These are phyloP conservation scores for Tylopilus sp. DNA, from an alignment of 1,284 basidiomycete genomes.

Conservation along the genomic window DNA sequence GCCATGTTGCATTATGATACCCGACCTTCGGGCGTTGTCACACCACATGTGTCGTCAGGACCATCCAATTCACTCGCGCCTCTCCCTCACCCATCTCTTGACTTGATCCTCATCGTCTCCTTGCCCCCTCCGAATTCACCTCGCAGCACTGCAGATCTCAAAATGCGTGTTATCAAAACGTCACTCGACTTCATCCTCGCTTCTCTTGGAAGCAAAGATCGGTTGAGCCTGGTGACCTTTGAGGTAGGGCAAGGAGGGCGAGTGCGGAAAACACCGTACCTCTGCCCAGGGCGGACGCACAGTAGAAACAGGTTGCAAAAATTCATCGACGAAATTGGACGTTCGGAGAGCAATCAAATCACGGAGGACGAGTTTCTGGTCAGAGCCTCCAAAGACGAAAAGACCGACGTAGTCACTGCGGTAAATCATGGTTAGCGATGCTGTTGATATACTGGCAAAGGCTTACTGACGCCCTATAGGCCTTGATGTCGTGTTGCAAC, in stretches of 20 bases:
- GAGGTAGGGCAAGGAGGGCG: slow-evolving; percentile 77
- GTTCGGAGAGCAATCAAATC: slow-evolving; percentile 37
- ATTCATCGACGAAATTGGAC: slow-evolving; percentile 73
- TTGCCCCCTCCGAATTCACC: slow-evolving; percentile 70
- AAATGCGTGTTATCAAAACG: slow-evolving; percentile 79
- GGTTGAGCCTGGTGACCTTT: slow-evolving; percentile 84
- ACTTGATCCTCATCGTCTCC: slow-evolving; percentile 89
- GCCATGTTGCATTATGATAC: slow-evolving; percentile 54
- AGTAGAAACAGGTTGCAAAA: slow-evolving; percentile 68
- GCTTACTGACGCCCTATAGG: slow-evolving; percentile 40
- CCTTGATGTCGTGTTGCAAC: slow-evolving; percentile 89
- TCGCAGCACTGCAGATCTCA: slow-evolving; percentile 78
- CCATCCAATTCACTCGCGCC: slow-evolving; percentile 76
- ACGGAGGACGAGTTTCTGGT: slow-evolving; percentile 72
- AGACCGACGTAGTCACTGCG: slow-evolving; percentile 93
- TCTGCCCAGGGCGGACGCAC: slow-evolving; percentile 65
- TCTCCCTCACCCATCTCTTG: slow-evolving; percentile 82
- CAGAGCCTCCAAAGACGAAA: slow-evolving; percentile 78
- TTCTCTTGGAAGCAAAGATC: slow-evolving; percentile 70
- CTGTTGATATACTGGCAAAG: not conserved
- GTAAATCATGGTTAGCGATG: slow-evolving; percentile 76
- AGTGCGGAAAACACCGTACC: slow-evolving; percentile 86
- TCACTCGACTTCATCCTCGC: slow-evolving; percentile 83
- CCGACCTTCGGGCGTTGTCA: slow-evolving; percentile 49
- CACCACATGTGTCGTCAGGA: slow-evolving; percentile 72